Evolutionary conservation across 768 basidiomycete species (phyloP), one percentile per base, ranked within the genome.

Genomic region (Tricholoma furcatifolium): DNA sequence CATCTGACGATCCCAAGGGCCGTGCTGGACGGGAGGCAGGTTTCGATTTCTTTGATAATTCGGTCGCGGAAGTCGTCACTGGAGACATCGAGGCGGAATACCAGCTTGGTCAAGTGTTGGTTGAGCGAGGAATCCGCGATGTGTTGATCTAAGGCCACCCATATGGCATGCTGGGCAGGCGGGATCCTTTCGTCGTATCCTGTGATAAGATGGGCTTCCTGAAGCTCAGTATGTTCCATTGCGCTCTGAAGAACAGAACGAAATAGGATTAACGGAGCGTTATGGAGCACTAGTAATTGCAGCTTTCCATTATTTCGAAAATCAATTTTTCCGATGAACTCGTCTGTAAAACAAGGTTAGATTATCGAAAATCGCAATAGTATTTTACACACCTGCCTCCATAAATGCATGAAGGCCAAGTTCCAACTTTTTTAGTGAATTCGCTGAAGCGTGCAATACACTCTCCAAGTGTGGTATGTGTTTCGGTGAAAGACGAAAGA

Each of bases 141-240:
- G 31, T 45, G 27, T 4, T 27, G 27, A 27, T 27, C 43, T 45
- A 45, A 47, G 5, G 34, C 15, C 31, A n/a, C 3, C 45, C 45
- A 47, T 2, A 31, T 9, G 4, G 12, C 15, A 47, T 17, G 45
- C n/a, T 32, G 30, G 24, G 30, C 15, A 17, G 12, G 31, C 7
- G 24, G 24, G 17, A 39, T 15, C 47, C 17, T 48, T n/a, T 38
- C 34, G 17, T 36, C 32, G 8, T 32, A 20, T 27, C 30, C 14
- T 11, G 45, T 47, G 8, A 48, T 39, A 15, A 50, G 31, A 17
- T 50, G 49, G n/a, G 49, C 49, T 50, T 50, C 49, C 24, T 23
- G 18, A 18, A 50, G 10, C n/a, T 12, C 15, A 11, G 49, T 27
- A 23, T 32, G 7, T 18, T 32, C 23, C 15, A 42, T 41, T 4